Percentiles rank a stretch among this genome's conserved stretches.
Evolutionary conservation across 257 asterid species (phyloP).

Genomic region (Misopates orontium): DNA sequence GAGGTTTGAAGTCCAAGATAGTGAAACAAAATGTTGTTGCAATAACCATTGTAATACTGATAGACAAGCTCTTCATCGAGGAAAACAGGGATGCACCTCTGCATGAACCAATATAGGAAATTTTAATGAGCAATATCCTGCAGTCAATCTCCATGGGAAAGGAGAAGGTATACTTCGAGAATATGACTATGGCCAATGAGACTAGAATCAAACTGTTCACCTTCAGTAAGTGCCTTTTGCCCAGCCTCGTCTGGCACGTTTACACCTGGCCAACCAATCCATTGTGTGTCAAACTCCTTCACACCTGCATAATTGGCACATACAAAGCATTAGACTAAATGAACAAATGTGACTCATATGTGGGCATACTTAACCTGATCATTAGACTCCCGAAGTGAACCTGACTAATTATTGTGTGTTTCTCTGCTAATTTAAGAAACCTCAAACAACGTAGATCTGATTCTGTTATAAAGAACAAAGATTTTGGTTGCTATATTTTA

Average conservation of each 20-base stretch:
- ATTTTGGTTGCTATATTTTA: too few species aligned
- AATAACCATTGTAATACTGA: slow-evolving; percentile 92
- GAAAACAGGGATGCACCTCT: slow-evolving; percentile 94
- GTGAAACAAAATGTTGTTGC: slow-evolving; percentile 87
- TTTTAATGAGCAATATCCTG: slow-evolving; percentile 13
- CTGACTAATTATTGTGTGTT: too few species aligned
- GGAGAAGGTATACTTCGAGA: neutral
- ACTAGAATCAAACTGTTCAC: slow-evolving; percentile 34
- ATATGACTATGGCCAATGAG: slow-evolving; percentile 6
- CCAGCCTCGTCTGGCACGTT: slow-evolving; percentile 92
- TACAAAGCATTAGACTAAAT: too few species aligned
- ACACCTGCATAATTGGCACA: too few species aligned
- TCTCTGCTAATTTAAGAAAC: too few species aligned
- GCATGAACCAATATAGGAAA: slow-evolving; percentile 29
- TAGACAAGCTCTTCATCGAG: slow-evolving; percentile 88
- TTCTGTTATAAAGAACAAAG: too few species aligned
- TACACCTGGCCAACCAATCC: slow-evolving; percentile 99
- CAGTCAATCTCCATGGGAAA: slow-evolving; percentile 10
- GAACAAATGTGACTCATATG: too few species aligned
- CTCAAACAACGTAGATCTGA: too few species aligned
- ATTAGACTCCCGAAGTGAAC: too few species aligned
- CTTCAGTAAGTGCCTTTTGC: slow-evolving; percentile 76
- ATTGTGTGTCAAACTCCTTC: slow-evolving; percentile 75
- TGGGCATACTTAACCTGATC: too few species aligned
- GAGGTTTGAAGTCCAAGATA: slow-evolving; percentile 94